Percentiles rank a stretch among this genome's conserved stretches.
phyloP scores from a whole-genome alignment of 2,329 filamentous ascomycete genomes.

The Fonsecaea pugnacius region DNA sequence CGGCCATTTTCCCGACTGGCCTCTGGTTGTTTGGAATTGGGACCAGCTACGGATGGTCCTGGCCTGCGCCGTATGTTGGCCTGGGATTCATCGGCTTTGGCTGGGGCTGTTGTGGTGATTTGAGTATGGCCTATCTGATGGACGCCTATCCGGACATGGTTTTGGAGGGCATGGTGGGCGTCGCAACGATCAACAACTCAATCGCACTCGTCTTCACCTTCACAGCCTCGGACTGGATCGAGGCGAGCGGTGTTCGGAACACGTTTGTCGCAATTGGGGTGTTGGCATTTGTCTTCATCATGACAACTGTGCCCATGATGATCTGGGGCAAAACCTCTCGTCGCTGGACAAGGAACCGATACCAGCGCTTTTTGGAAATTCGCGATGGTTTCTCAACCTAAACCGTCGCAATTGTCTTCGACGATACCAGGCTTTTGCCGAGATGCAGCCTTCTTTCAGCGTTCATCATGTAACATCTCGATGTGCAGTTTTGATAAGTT shows the following conservation, averaged over 20 bases:
- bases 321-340: conserved; percentile 58
- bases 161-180: conserved; percentile 63
- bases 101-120: conserved; percentile 62
- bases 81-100: conserved; percentile 64
- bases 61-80: conserved; percentile 60
- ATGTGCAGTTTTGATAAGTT: background rate
- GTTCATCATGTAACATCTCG: conserved; percentile 6
- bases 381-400: conserved; percentile 47
- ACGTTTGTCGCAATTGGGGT: conserved; percentile 60
- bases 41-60: conserved; percentile 56
- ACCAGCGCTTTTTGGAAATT: conserved; percentile 54
- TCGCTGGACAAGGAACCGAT: conserved; percentile 54
- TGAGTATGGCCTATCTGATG: conserved; percentile 60
- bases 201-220: conserved; percentile 62
- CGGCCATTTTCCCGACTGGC: conserved; percentile 56
- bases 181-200: conserved; percentile 62
- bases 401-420: background rate
- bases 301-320: conserved; percentile 60
- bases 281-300: conserved; percentile 57
- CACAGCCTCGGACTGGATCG: conserved; percentile 56
- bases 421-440: background rate
- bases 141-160: conserved; percentile 63
- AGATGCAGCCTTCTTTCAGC: background rate
- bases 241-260: conserved; percentile 50
- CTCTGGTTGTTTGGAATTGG: conserved; percentile 61